Base-by-base conservation (phyloP, 176 grass and related monocot species). In the Calamus simplicifolius region DNA sequence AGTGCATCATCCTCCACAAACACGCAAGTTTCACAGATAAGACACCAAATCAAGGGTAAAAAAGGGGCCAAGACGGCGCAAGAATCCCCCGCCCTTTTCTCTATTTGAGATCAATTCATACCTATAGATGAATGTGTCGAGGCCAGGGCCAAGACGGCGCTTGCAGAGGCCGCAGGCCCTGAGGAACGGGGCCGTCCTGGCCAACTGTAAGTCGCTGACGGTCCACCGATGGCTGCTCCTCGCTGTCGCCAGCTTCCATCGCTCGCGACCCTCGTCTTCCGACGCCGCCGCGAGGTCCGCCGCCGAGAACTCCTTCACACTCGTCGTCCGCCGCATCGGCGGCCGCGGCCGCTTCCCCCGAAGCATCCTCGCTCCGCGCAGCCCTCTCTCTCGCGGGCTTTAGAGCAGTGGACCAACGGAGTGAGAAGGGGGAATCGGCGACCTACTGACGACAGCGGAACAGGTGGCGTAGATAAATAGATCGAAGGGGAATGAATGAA, bases 121-220 rank as follows among this genome's bases (percentile, higher is more conserved):
- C 75, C 75, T 62, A 56, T 77, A 70, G 16, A 77, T 63, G 27
- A 63, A 77, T 0, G 75, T 57, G 59, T 77, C 57, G 54, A 21
- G 2, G 19, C 75, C 75, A 17, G 75, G 75, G n/a, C 66, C 66
- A 4, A 77, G 65, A 12, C 15, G 53, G 31, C 58, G 19, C 19
- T 52, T 57, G 51, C 75, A 77, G 3, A 50, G 51, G 58, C 75
- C 50, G 16, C 75, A 70, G 17, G 58, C 50, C 25, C 49, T 56
- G 7, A 77, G 49, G 19, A 77, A 64, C 18, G 62, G 66, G 6
- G 49, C 65, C 5, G 64, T 57, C 43, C 49, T 38, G 13, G 29
- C 35, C 35, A 43, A 13, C 8, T 43, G 8, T 31, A 75, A 18
- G 2, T 48, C 14, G 1, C 8, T 58, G 23, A 17, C 14, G 48